Evolutionary conservation across 2,329 filamentous ascomycete species (phyloP).

Genomic region (Pezizomycotina sp.): DNA sequence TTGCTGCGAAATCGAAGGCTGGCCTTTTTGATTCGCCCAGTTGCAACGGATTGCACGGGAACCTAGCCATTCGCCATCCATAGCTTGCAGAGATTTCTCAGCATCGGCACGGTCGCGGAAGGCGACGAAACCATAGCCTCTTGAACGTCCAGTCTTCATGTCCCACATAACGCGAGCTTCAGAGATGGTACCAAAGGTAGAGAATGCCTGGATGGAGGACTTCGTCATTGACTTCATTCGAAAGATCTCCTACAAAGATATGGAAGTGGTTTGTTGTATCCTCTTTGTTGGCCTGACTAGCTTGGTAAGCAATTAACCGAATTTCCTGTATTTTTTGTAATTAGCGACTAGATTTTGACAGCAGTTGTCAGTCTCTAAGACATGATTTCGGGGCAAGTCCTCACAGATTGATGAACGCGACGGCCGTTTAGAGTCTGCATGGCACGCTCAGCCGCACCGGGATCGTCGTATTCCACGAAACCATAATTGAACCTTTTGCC

Average conservation of each 20-base stretch:
- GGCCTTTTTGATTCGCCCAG: slow-evolving; percentile 99
- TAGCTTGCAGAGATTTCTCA: slow-evolving; percentile 87
- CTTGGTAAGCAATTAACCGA: slow-evolving; percentile 98
- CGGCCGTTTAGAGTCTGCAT: slow-evolving; percentile 95
- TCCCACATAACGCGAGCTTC: slow-evolving; percentile 99
- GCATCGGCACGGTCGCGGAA: slow-evolving; percentile 88
- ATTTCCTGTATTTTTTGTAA: slow-evolving; percentile 53
- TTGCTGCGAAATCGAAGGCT: slow-evolving; percentile 94
- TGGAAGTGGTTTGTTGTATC: slow-evolving; percentile 98
- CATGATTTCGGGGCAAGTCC: slow-evolving; percentile 30
- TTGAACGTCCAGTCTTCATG: slow-evolving; percentile 97
- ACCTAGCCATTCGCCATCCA: slow-evolving; percentile 98
- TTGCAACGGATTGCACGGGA: slow-evolving; percentile 97
- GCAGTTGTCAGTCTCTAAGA: slow-evolving; percentile 19
- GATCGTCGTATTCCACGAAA: slow-evolving; percentile 97
- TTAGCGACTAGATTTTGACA: slow-evolving; percentile 6
- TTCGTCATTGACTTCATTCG: slow-evolving; percentile 97
- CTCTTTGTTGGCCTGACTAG: slow-evolving; percentile 84
- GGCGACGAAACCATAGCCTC: slow-evolving; percentile 93
- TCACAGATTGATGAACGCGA: slow-evolving; percentile 84
- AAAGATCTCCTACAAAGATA: slow-evolving; percentile 94
- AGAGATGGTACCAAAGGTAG: slow-evolving; percentile 84
- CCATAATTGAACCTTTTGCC: slow-evolving; percentile 96
- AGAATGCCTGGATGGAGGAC: slow-evolving; percentile 85
- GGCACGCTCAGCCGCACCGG: slow-evolving; percentile 83